Base-by-base conservation (phyloP, 805 yeast genomes). In the Spathaspora boniae region DNA sequence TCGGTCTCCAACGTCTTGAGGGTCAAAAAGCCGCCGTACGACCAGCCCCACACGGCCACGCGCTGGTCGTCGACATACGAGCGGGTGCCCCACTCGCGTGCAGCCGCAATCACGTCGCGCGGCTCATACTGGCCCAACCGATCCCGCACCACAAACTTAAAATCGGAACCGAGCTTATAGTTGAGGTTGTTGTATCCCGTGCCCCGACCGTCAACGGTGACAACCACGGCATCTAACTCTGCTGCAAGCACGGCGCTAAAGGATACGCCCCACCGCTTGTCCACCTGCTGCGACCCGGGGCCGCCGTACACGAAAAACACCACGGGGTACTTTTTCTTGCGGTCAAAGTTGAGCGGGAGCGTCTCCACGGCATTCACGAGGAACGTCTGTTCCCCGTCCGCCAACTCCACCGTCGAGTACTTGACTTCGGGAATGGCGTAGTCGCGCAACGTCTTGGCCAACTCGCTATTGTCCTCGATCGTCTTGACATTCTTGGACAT, bases 181-280 rank as follows among this genome's bases (percentile, higher is more conserved):
- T 61, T 59, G 28, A 46, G 44, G 9, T 96, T 96, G 61, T 80
- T 86, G 58, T 70, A 86, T 0, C 97, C 98, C 1, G 98, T 93
- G 20, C 98, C 98, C 48, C 98, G 76, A 0, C 98, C 98, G 60
- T 93, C 98, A 3, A 93, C 95, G 1, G 95, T 85, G 1, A 93
- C 95, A 6, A 93, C 96, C 32, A 93, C 74, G 2, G 94, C 86
- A 49, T 82, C 72, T 43, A 85, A 67, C 47, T 80, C 81, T 1
- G 96, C 76, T 0, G 96, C 82, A 26, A 84, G 75, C 8, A 85
- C 80, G 19, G 83, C 75, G 42, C 89, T 83, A 59, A 87, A 89
- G 5, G 70, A 62, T 21, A 83, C 62, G 0, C 73, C 53, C 50
- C 78, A 87, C 9, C 64, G 53, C 43, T 83, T 78, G 28, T 70